Percentiles rank a stretch among this genome's conserved stretches.
Conservation (phyloP, 2,329 filamentous ascomycete species). For the Hypoxylon sp. region DNA sequence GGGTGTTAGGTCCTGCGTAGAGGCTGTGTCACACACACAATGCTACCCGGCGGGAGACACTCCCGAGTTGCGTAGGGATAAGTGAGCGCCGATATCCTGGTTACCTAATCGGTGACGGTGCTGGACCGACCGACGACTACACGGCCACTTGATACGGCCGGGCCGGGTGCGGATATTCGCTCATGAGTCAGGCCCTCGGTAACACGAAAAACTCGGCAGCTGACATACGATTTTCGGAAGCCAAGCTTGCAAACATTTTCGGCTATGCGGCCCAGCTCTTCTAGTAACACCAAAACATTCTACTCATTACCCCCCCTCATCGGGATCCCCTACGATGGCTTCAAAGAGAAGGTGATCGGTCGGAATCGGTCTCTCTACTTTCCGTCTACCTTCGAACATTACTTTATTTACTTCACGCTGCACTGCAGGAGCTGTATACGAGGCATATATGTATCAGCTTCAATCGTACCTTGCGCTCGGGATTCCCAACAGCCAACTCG, state of each 20-base stretch:
- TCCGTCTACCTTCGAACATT: not conserved
- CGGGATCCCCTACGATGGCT: not conserved
- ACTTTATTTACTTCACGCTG: not conserved
- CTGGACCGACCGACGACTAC: constrained; percentile 9
- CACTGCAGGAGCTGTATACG: constrained; percentile 2
- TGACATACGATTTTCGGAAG: not conserved
- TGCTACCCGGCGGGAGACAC: constrained; percentile 20
- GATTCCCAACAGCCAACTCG: not conserved
- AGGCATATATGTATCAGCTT: constrained; percentile 12
- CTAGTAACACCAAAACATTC: not conserved
- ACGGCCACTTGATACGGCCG: constrained; percentile 12
- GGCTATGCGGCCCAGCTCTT: not conserved
- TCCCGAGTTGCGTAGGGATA: constrained; percentile 6
- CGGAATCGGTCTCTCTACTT: not conserved
- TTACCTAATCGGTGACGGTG: constrained; percentile 26
- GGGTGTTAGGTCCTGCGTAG: not conserved
- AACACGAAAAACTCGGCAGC: constrained; percentile 19
- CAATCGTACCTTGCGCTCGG: constrained; percentile 3
- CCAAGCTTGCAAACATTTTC: constrained; percentile 6
- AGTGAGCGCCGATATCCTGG: constrained; percentile 11
- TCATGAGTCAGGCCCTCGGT: constrained; percentile 3
- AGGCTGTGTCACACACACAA: constrained; percentile 19
- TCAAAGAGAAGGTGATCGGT: not conserved
- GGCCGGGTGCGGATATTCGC: constrained; percentile 12
- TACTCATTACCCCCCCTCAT: not conserved